Evolutionary conservation across 1,284 basidiomycete genomes (phyloP), one percentile per base, ranked within the genome.

Genomic region (Puccinia polysora): DNA sequence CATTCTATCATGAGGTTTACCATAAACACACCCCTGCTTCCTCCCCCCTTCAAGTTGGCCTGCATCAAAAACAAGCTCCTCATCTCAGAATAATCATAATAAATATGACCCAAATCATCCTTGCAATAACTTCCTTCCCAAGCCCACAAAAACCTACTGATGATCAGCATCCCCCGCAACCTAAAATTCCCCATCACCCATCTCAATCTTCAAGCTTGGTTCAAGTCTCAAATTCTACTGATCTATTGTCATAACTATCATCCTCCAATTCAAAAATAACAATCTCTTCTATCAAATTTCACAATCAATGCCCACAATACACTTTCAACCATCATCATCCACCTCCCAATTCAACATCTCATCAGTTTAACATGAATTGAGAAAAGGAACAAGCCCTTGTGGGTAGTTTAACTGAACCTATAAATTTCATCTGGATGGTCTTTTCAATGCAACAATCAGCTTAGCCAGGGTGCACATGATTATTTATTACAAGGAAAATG

Each of bases 381-480:
- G 82, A 81, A 73, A 76, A 78, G 47, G 91, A 95, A 80, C 83
- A 91, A 69, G 87, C 86, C 40, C 83, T 95, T 23, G 86, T 94
- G 58, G 92, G 93, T 38, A 91, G 89, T 77, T 81, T 95, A 76
- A 95, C 91, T 91, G 91, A 80, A 88, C 86, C 77, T 89, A 90
- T 83, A 90, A 91, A 81, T 95, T 95, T 84, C 93, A 91, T 79
- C 81, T 84, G 0, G 88, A 89, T 72, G 93, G 93, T 2, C 84
- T 97, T 80, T 91, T 96, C 84, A 97, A 97, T 83, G 96, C 96
- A 86, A 79, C 78, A 2, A 77, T 79, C 60, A 71, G 68, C 45
- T 28, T 71, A 4, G 68, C 56, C 43, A 59, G 68, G n/a, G 63
- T 71, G 68, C 68, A 71, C 23, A 71, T 71, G 68, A 71, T 71